Percentiles rank a stretch among this genome's conserved stretches.
Conservation (phyloP, 257 asterid species). For the Sherardia arvensis region DNA sequence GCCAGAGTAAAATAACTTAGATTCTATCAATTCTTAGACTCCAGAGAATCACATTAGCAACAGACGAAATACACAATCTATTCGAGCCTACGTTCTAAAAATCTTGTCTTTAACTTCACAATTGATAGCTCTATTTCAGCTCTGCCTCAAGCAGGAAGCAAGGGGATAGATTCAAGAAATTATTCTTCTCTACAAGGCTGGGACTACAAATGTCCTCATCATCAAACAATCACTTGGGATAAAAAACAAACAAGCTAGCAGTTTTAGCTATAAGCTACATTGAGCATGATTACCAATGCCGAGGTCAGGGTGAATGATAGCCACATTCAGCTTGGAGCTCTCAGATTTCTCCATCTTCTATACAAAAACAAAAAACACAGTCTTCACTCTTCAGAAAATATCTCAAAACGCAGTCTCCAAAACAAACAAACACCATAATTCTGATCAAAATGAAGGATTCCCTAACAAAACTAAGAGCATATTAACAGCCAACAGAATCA, state of each 20-base stretch:
- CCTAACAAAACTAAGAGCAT: too few species aligned
- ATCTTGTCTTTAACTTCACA: not conserved
- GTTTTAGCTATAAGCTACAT: not conserved
- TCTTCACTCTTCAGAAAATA: not conserved
- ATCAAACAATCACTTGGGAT: not conserved
- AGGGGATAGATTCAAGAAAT: not conserved
- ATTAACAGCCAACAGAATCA: too few species aligned
- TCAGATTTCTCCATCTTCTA: slow-evolving; percentile 18
- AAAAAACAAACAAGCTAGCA: too few species aligned
- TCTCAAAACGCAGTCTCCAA: not conserved
- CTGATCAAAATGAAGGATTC: not conserved
- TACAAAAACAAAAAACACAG: not conserved
- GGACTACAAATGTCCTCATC: not conserved
- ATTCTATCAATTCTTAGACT: not conserved
- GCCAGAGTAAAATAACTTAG: not conserved
- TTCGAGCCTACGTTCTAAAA: not conserved
- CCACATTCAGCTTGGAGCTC: slow-evolving; percentile 25
- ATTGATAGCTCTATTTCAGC: not conserved
- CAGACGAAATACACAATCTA: not conserved
- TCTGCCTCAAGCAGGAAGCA: not conserved
- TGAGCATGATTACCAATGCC: slow-evolving; percentile 29
- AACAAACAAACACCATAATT: not conserved
- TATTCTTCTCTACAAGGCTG: too few species aligned
- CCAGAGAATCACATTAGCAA: too few species aligned
- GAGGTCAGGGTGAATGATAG: slow-evolving; percentile 37